Evolutionary conservation across 179 eudicot species (phyloP).

Genomic region (Pouteria campechiana): DNA sequence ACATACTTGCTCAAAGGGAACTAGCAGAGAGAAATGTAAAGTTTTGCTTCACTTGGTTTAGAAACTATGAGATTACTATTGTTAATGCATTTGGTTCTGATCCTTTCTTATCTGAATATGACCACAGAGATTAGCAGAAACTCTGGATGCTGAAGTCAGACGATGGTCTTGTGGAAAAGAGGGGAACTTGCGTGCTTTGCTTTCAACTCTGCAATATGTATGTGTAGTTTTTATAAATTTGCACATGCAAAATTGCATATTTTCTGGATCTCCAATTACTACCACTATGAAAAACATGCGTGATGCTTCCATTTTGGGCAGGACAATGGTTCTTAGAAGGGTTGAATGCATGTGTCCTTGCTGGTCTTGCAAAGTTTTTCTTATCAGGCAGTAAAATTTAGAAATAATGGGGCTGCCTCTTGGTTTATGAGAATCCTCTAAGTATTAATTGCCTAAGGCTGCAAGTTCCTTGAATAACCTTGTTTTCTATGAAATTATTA

Average conservation of each 20-base stretch:
- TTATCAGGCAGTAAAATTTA: too few relatives aligned
- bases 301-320: background rate
- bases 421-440: too few relatives aligned
- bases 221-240: slow-evolving; percentile 5
- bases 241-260: background rate
- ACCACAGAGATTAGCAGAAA: slow-evolving; percentile 70
- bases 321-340: background rate
- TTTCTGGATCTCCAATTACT: background rate
- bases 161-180: slow-evolving; percentile 97
- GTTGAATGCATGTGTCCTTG: background rate
- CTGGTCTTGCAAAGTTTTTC: too few relatives aligned
- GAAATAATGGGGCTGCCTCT: too few relatives aligned
- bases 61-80: background rate
- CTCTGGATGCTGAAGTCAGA: slow-evolving; percentile 90
- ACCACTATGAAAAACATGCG: background rate
- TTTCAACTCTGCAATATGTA: slow-evolving; percentile 96
- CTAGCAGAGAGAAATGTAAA: slow-evolving; percentile 88
- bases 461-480: too few relatives aligned
- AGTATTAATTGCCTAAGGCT: too few relatives aligned
- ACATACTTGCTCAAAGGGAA: slow-evolving; percentile 75
- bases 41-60: slow-evolving; percentile 1
- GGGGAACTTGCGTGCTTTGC: slow-evolving; percentile 88
- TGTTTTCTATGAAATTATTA: too few relatives aligned
- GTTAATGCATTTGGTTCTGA: background rate
- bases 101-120: slow-evolving; percentile 2